Percentiles rank a stretch among this genome's conserved stretches.
phyloP scores from a whole-genome alignment of 257 asterid genomes.

The Solanum chaucha region DNA sequence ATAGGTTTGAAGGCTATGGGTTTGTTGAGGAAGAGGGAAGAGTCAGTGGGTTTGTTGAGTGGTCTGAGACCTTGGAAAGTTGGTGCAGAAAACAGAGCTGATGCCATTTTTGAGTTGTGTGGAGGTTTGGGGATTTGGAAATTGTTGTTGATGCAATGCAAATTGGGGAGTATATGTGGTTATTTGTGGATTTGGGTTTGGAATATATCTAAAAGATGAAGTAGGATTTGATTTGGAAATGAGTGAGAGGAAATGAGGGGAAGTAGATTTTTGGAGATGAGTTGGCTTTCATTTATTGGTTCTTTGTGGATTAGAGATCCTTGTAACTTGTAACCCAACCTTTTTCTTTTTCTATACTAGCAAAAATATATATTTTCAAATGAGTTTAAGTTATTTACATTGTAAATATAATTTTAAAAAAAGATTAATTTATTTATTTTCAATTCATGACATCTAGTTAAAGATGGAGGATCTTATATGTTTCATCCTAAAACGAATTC shows the following conservation, averaged over 20 bases:
- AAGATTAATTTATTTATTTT: no score
- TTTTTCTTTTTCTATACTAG: neutral
- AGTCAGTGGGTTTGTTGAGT: slow-evolving; percentile 58
- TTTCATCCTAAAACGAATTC: no score
- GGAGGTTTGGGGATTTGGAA: neutral
- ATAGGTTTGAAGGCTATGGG: slow-evolving; percentile 16
- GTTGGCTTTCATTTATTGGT: slow-evolving; percentile 54
- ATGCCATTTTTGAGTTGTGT: slow-evolving; percentile 42
- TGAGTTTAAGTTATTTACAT: neutral
- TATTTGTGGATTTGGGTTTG: neutral
- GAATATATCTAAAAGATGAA: neutral
- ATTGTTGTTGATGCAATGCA: neutral
- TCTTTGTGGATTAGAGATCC: slow-evolving; percentile 41
- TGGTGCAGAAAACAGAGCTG: slow-evolving; percentile 68
- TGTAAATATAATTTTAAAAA: no score
- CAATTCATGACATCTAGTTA: no score
- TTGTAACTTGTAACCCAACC: neutral
- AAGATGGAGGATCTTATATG: no score
- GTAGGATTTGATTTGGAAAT: slow-evolving; percentile 10
- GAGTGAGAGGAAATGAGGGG: slow-evolving; percentile 37
- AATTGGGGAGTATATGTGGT: neutral
- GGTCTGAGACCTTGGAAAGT: slow-evolving; percentile 80
- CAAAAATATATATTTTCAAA: no score
- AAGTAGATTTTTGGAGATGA: slow-evolving; percentile 43
- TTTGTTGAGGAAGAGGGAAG: slow-evolving; percentile 8